phyloP scores from a whole-genome alignment of 177 flowering plant genomes.

The Tripterygium wilfordii region DNA sequence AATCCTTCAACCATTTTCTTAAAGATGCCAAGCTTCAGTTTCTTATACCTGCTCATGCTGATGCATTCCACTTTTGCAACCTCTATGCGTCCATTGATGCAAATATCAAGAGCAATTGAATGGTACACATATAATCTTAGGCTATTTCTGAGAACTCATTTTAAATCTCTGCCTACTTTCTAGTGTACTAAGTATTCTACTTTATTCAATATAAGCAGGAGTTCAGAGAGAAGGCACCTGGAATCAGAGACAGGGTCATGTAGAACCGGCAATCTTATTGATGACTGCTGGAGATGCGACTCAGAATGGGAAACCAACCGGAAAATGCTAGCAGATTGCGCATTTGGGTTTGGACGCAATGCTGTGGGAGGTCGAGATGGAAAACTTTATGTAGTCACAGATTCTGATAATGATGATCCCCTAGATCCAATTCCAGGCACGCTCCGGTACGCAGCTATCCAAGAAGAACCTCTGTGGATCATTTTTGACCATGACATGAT shows the following conservation, averaged over 20 bases:
- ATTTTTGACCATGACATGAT: constrained; percentile 39
- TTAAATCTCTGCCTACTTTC: too few relatives aligned
- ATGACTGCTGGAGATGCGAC: constrained; percentile 52
- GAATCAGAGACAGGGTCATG: constrained; percentile 24
- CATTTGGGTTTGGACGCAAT: constrained; percentile 37
- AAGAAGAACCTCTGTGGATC: constrained; percentile 45
- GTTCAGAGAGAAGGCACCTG: constrained; percentile 10
- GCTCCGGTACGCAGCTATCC: constrained; percentile 39
- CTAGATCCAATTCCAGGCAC: constrained; percentile 34
- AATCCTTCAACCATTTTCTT: neutral
- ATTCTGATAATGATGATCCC: constrained; percentile 23
- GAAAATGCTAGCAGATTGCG: constrained; percentile 33
- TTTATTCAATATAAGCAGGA: constrained; percentile 7
- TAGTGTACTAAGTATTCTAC: neutral
- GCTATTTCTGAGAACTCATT: neutral
- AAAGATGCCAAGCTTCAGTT: constrained; percentile 7
- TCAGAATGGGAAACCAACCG: constrained; percentile 38
- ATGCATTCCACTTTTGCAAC: neutral
- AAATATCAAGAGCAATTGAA: constrained; percentile 11
- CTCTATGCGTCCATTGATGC: neutral
- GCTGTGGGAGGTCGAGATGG: constrained; percentile 45
- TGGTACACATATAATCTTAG: too few relatives aligned
- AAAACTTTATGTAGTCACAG: constrained; percentile 26
- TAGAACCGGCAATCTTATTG: constrained; percentile 40
- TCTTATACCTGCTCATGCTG: constrained; percentile 6